phyloP scores from a whole-genome alignment of 2,329 filamentous ascomycete genomes.

The Apiospora kogelbergensis region DNA sequence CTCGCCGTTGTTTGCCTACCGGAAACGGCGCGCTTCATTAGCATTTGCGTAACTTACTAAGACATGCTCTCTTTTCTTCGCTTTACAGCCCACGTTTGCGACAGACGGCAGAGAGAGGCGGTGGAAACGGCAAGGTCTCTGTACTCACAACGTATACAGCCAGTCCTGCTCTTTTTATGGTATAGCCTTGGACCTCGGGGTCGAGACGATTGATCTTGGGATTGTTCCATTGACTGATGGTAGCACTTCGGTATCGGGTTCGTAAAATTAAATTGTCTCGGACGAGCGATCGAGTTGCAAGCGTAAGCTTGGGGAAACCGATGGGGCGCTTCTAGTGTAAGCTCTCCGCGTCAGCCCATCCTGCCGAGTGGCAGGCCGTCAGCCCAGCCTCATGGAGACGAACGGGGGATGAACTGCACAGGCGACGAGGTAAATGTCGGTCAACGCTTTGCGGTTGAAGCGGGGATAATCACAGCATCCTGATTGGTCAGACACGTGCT shows the following conservation, averaged over 20 bases:
- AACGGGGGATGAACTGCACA: no score
- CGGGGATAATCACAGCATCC: no score
- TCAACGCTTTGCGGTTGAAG: neutral
- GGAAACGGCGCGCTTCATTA: neutral
- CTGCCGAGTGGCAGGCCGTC: neutral
- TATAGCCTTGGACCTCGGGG: slow-evolving; percentile 32
- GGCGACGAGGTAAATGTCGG: neutral
- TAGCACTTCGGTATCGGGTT: neutral
- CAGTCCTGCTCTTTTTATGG: slow-evolving; percentile 33
- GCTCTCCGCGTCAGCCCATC: neutral
- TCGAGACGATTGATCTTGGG: slow-evolving; percentile 12
- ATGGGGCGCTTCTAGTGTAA: neutral
- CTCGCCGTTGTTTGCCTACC: slow-evolving; percentile 12
- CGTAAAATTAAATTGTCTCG: neutral
- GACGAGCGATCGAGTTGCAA: neutral
- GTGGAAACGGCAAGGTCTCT: neutral
- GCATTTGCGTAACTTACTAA: neutral
- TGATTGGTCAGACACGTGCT: neutral
- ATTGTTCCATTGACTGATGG: neutral
- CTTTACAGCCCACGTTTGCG: neutral
- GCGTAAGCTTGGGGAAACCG: neutral
- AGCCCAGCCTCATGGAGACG: neutral
- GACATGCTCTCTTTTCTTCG: neutral
- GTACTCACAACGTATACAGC: slow-evolving; percentile 21
- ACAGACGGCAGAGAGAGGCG: neutral